These are phyloP conservation scores for Hypsizygus ulmarius DNA, from an alignment of 1,284 basidiomycete genomes.

Conservation along the genomic window DNA sequence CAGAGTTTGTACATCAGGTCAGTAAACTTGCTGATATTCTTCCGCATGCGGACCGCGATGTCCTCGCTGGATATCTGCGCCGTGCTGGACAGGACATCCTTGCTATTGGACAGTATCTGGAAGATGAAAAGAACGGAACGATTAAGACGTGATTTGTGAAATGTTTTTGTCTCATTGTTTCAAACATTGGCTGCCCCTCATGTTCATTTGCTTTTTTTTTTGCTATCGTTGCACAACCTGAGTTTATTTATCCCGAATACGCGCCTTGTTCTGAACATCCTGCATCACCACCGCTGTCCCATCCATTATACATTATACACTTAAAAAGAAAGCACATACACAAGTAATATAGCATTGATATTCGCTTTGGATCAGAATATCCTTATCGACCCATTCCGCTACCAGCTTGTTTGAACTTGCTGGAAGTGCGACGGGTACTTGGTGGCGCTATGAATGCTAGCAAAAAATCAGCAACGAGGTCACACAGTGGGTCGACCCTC, in stretches of 20 bases:
- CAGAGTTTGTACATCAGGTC: slow-evolving; percentile 62
- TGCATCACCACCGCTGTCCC: not conserved
- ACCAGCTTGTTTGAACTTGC: slow-evolving; percentile 19
- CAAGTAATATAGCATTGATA: not conserved
- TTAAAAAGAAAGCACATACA: slow-evolving; percentile 1
- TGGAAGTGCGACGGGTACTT: slow-evolving; percentile 12
- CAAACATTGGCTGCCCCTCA: not conserved
- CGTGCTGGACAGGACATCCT: slow-evolving; percentile 76
- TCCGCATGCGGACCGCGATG: slow-evolving; percentile 69
- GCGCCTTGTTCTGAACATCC: not conserved
- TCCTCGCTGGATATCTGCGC: slow-evolving; percentile 72
- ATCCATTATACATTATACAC: slow-evolving; percentile 6
- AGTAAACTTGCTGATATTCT: slow-evolving; percentile 72
- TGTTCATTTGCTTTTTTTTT: too few species aligned
- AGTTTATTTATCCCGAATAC: not conserved
- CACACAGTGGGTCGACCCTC: slow-evolving; percentile 10
- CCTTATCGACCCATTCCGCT: slow-evolving; percentile 11
- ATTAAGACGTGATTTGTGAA: slow-evolving; percentile 31
- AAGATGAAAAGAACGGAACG: slow-evolving; percentile 80
- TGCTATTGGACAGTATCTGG: slow-evolving; percentile 84
- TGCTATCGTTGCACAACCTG: too few species aligned
- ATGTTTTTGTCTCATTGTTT: not conserved
- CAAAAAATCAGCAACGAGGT: not conserved
- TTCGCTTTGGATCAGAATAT: not conserved
- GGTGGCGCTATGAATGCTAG: slow-evolving; percentile 9